Percentiles rank a stretch among this genome's conserved stretches.
Evolutionary conservation across 106 monocot genomes (phyloP).

Genomic region (Dioscorea alata): DNA sequence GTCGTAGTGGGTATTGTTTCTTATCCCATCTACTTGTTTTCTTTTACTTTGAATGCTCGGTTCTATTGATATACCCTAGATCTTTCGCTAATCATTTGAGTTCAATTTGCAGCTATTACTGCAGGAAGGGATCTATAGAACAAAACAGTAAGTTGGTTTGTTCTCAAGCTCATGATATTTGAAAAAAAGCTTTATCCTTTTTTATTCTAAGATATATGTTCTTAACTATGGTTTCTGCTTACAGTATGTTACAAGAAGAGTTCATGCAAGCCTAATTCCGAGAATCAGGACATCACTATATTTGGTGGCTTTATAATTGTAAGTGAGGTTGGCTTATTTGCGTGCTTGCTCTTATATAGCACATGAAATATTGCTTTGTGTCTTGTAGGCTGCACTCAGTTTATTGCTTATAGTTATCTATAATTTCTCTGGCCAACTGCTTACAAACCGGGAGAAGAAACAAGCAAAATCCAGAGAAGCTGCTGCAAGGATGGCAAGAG

Average conservation of each 20-base stretch:
- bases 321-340: constrained; percentile 10
- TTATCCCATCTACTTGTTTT: constrained; percentile 14
- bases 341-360: not conserved
- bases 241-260: constrained; percentile 72
- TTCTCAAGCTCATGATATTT: not conserved
- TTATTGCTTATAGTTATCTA: constrained; percentile 78
- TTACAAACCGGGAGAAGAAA: constrained; percentile 63
- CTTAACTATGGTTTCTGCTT: not conserved
- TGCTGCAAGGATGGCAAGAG: constrained; percentile 75
- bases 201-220: no score
- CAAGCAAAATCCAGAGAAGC: constrained; percentile 89
- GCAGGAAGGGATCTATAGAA: constrained; percentile 81
- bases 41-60: not conserved
- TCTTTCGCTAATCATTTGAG: not conserved
- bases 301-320: constrained; percentile 70
- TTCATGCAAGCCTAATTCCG: constrained; percentile 62
- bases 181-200: not conserved
- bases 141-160: constrained; percentile 60
- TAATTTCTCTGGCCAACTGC: constrained; percentile 77
- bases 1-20: constrained; percentile 79
- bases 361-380: not conserved
- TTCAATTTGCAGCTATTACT: constrained; percentile 71
- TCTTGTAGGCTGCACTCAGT: constrained; percentile 44
- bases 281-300: constrained; percentile 58
- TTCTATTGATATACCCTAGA: not conserved